These are phyloP conservation scores for Lactarius sp. DNA, from an alignment of 768 basidiomycete species.

Conservation along the genomic window DNA sequence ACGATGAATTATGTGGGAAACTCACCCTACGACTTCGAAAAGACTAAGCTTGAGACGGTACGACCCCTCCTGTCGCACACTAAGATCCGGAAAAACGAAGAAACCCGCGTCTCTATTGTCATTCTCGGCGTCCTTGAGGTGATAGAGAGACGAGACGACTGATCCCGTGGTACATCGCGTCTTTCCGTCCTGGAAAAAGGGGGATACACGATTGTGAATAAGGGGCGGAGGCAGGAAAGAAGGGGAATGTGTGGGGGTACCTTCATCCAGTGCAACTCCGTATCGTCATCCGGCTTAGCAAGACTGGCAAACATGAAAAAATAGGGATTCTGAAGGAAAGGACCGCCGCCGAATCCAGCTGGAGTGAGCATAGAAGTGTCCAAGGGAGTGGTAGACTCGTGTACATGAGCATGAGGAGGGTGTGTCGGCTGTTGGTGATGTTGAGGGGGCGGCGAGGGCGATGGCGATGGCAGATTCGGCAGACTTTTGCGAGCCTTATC, in stretches of 20 bases:
- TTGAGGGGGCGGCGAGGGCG: slow-evolving; percentile 23
- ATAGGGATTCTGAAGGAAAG: slow-evolving; percentile 84
- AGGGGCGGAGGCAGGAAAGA: neutral
- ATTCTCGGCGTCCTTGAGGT: slow-evolving; percentile 66
- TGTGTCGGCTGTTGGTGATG: slow-evolving; percentile 12
- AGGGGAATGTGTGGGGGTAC: slow-evolving; percentile 33
- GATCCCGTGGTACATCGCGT: slow-evolving; percentile 89
- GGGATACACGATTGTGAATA: slow-evolving; percentile 6
- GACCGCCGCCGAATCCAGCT: slow-evolving; percentile 42
- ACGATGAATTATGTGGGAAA: slow-evolving; percentile 27
- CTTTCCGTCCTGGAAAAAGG: slow-evolving; percentile 62
- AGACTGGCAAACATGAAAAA: slow-evolving; percentile 95
- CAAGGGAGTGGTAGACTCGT: slow-evolving; percentile 13
- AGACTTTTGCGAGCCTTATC: slow-evolving; percentile 46
- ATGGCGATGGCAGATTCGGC: slow-evolving; percentile 26
- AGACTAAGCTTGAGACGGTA: slow-evolving; percentile 72
- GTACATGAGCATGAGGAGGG: slow-evolving; percentile 10
- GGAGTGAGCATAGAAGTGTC: slow-evolving; percentile 23
- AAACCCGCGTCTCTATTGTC: slow-evolving; percentile 74
- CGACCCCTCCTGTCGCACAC: slow-evolving; percentile 87
- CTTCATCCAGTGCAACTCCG: slow-evolving; percentile 85
- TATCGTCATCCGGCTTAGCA: slow-evolving; percentile 83
- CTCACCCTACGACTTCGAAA: slow-evolving; percentile 90
- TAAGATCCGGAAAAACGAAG: slow-evolving; percentile 95
- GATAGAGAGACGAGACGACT: slow-evolving; percentile 86